Evolutionary conservation across 257 asterid genomes (phyloP), one percentile per base, ranked within the genome.

Genomic region (Verbascum thapsus): DNA sequence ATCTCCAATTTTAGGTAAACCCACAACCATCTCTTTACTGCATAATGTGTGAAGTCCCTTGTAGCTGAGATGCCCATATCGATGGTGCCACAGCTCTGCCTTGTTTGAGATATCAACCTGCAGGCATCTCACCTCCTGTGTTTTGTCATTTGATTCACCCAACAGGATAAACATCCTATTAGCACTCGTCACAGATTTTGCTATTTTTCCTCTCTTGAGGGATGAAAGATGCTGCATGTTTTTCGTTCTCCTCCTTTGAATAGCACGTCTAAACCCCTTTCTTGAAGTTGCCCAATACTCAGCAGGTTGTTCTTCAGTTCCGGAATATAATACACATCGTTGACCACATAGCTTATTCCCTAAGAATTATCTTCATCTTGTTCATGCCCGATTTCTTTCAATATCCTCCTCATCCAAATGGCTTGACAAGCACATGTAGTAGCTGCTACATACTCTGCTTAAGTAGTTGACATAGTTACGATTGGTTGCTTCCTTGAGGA

Each of bases 81-180:
- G n/a, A n/a, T n/a, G n/a, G n/a, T n/a, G n/a, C n/a, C n/a, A n/a
- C 7, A 0, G 20, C 42, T 2, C 4, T n/a, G 3, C 40, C 3
- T 1, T 37, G 20, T 2, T 66, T 66, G 18, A n/a, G n/a, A n/a
- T n/a, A n/a, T n/a, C n/a, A n/a, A n/a, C n/a, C n/a, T n/a, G n/a
- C n/a, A n/a, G n/a, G n/a, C n/a, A 38, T 6, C 10, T 55, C 6
- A 66, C 64, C 53, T 66, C 10, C 48, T 13, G 10, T 66, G 53
- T 0, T 53, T 1, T 6, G 22, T 13, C 64, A 66, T 55, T 0
- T 1, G 0, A 0, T 23, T n/a, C n/a, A n/a, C n/a, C n/a, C n/a
- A n/a, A n/a, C n/a, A n/a, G n/a, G n/a, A n/a, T n/a, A n/a, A n/a
- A n/a, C n/a, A n/a, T n/a, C n/a, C n/a, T n/a, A n/a, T n/a, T n/a